Conservation (phyloP, 805 yeast genomes). For the Debaryomyces prosopidis region DNA sequence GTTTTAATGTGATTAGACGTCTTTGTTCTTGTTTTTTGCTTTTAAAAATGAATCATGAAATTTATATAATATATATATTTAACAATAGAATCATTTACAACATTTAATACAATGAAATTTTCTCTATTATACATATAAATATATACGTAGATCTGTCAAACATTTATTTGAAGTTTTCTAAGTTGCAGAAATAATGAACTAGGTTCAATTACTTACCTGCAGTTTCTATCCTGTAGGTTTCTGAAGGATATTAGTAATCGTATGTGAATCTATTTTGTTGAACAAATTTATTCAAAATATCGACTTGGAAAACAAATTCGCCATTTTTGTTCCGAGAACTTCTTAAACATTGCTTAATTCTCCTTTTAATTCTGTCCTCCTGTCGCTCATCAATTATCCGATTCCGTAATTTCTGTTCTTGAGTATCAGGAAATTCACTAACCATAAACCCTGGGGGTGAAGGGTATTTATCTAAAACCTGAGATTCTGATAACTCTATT, state of each 20-base stretch:
- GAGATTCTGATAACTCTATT: slow-evolving; percentile 14
- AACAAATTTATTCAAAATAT: slow-evolving; percentile 31
- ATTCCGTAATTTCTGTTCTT: slow-evolving; percentile 25
- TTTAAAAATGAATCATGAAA: too few relatives aligned
- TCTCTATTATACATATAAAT: too few relatives aligned
- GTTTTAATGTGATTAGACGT: neutral
- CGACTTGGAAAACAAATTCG: slow-evolving; percentile 32
- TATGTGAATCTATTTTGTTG: slow-evolving; percentile 1
- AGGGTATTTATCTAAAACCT: slow-evolving; percentile 36
- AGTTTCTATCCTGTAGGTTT: too few relatives aligned
- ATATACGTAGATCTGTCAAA: too few relatives aligned
- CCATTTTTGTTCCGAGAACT: slow-evolving; percentile 21
- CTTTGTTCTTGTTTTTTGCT: neutral
- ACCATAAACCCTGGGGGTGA: slow-evolving; percentile 43
- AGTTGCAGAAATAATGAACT: too few relatives aligned
- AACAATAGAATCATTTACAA: too few relatives aligned
- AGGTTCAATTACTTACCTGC: too few relatives aligned
- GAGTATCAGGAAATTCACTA: slow-evolving; percentile 37
- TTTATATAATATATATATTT: too few relatives aligned
- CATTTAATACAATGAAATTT: too few relatives aligned
- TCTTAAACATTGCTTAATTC: slow-evolving; percentile 25
- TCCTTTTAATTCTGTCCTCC: slow-evolving; percentile 24
- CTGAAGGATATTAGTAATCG: neutral
- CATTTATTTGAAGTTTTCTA: too few relatives aligned
- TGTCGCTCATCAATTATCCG: slow-evolving; percentile 21